Conservation (phyloP, 164 flowering plant genomes). For the Echeveria elegans region DNA sequence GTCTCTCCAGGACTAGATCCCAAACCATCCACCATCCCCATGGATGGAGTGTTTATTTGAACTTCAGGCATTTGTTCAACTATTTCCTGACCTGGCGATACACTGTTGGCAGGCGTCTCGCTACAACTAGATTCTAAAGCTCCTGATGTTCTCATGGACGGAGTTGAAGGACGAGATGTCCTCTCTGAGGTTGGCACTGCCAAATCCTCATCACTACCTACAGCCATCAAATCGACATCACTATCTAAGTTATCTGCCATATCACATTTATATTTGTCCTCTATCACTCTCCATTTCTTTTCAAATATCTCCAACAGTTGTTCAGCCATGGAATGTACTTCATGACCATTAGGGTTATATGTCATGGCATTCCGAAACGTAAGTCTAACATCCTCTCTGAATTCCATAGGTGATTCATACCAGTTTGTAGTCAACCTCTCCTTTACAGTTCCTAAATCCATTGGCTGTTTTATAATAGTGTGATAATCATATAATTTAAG, state of each 20-base stretch:
- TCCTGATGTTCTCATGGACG: conserved; percentile 29
- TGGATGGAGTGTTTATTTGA: conserved; percentile 20
- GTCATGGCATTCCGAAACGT: conserved; percentile 78
- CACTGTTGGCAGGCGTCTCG: background rate
- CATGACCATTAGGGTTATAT: conserved; percentile 77
- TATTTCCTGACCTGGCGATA: background rate
- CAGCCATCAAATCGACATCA: conserved; percentile 24
- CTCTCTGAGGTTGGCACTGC: conserved; percentile 17
- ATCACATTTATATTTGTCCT: conserved; percentile 45
- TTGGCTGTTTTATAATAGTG: conserved; percentile 60
- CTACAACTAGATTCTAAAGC: conserved; percentile 29
- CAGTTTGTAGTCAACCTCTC: conserved; percentile 38
- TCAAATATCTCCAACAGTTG: conserved; percentile 49
- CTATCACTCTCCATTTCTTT: conserved; percentile 46
- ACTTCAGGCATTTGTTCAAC: background rate
- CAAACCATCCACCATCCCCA: conserved; percentile 16
- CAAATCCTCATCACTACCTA: conserved; percentile 5
- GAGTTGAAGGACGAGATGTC: conserved; percentile 17
- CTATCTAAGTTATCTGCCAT: conserved; percentile 29
- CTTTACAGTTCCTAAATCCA: conserved; percentile 87
- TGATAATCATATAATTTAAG: conserved; percentile 67
- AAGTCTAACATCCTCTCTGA: conserved; percentile 79
- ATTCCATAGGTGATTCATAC: conserved; percentile 63
- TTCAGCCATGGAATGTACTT: conserved; percentile 72
- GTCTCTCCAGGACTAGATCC: conserved; percentile 25